phyloP scores from a whole-genome alignment of 345 rosid species.

The Hypericum androsaemum region DNA sequence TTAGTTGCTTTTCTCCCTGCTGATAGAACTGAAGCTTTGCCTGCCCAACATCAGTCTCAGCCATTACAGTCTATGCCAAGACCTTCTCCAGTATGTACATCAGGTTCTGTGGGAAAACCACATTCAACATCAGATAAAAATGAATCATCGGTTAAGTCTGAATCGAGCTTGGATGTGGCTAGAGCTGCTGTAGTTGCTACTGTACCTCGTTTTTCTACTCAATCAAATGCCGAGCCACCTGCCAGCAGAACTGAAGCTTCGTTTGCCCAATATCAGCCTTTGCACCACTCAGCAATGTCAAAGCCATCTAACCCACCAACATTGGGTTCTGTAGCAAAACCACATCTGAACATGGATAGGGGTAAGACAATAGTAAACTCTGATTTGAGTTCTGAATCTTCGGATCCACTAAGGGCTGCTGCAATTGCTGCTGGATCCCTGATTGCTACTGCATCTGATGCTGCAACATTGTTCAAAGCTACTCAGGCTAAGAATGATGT shows the following conservation, averaged over 20 bases:
- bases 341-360: slow-evolving; percentile 33
- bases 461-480: slow-evolving; percentile 45
- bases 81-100: slow-evolving; percentile 23
- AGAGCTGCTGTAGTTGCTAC: no score
- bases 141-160: no score
- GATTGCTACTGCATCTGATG: slow-evolving; percentile 43
- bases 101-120: no score
- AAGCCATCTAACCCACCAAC: slow-evolving; percentile 26
- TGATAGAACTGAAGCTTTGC: slow-evolving; percentile 29
- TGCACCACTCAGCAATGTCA: slow-evolving; percentile 19
- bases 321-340: slow-evolving; percentile 27
- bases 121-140: no score
- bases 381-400: slow-evolving; percentile 23
- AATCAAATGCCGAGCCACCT: no score
- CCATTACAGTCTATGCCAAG: slow-evolving; percentile 19
- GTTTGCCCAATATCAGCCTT: slow-evolving; percentile 34
- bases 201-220: no score
- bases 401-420: slow-evolving; percentile 59
- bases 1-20: background rate
- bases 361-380: slow-evolving; percentile 26
- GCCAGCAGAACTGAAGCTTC: slow-evolving; percentile 29
- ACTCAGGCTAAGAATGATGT: slow-evolving; percentile 48
- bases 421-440: slow-evolving; percentile 79
- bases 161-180: no score
- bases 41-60: slow-evolving; percentile 36